Percentiles rank a stretch among this genome's conserved stretches.
phyloP scores from a whole-genome alignment of 768 basidiomycete genomes.

The Hygrocybe coccinea region DNA sequence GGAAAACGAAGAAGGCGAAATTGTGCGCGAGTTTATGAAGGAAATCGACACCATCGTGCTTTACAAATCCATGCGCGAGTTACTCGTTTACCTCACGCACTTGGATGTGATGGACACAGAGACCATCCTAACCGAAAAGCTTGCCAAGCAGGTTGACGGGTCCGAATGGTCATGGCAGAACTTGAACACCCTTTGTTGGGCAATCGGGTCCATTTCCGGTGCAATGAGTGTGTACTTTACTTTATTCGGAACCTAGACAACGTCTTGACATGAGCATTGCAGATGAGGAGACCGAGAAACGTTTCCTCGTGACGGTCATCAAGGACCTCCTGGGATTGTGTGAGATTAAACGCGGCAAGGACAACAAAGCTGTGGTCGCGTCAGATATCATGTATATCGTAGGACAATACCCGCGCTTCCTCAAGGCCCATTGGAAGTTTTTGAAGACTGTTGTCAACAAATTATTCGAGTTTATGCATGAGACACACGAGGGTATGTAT shows the following conservation, averaged over 20 bases:
- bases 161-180: conserved; percentile 99
- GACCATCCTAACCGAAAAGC: conserved; percentile 94
- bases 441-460: conserved; percentile 99
- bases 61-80: conserved; percentile 98
- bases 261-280: conserved; percentile 1
- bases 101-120: conserved; percentile 95
- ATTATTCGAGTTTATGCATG: conserved; percentile 99
- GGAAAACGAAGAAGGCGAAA: conserved; percentile 99
- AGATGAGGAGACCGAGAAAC: conserved; percentile 99
- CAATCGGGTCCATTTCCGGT: conserved; percentile 97
- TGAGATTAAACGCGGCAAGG: conserved; percentile 98
- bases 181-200: conserved; percentile 98
- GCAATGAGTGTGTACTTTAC: conserved; percentile 82
- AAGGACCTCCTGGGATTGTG: conserved; percentile 96
- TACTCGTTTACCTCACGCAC: conserved; percentile 96
- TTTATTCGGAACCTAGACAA: not conserved
- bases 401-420: conserved; percentile 97
- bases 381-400: conserved; percentile 99
- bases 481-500: conserved; percentile 88
- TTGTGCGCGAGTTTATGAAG: conserved; percentile 98
- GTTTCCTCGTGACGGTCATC: conserved; percentile 97
- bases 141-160: conserved; percentile 94
- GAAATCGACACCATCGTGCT: conserved; percentile 97
- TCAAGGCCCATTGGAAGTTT: conserved; percentile 99
- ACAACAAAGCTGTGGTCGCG: conserved; percentile 98